Evolutionary conservation across 2,329 filamentous ascomycete genomes (phyloP).

Genomic region (Fusarium paranaense): DNA sequence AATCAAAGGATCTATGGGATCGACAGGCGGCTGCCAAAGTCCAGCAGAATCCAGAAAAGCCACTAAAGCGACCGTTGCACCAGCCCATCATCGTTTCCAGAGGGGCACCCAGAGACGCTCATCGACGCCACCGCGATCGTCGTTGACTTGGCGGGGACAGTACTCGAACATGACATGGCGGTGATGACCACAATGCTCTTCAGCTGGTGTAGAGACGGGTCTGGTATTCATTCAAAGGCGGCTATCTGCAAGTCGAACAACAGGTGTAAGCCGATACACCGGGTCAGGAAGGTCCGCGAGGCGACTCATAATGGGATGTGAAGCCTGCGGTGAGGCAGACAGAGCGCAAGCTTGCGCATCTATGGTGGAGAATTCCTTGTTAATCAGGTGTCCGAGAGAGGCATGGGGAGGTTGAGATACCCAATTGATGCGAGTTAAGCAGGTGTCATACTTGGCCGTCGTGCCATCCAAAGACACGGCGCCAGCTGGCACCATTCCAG

Average conservation of each 20-base stretch:
- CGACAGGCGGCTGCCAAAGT: constrained; percentile 63
- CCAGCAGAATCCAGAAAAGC: constrained; percentile 59
- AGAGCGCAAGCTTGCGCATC: constrained; percentile 22
- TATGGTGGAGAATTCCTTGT: constrained; percentile 33
- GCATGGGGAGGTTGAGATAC: constrained; percentile 43
- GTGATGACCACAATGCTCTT: constrained; percentile 9
- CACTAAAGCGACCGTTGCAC: constrained; percentile 68
- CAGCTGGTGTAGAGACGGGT: constrained; percentile 11
- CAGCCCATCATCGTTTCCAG: constrained; percentile 63
- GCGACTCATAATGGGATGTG: constrained; percentile 24
- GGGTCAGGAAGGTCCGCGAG: constrained; percentile 26
- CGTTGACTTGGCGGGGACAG: constrained; percentile 42
- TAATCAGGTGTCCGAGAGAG: constrained; percentile 32
- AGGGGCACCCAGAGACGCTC: constrained; percentile 41
- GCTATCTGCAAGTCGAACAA: constrained; percentile 8
- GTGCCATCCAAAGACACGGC: constrained; percentile 56
- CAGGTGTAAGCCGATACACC: constrained; percentile 13
- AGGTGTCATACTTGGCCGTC: constrained; percentile 35
- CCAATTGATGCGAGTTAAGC: constrained; percentile 39
- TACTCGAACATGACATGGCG: constrained; percentile 16
- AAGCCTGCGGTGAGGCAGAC: constrained; percentile 37
- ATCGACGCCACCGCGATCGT: constrained; percentile 43
- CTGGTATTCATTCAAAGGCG: constrained; percentile 6
- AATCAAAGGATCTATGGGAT: constrained; percentile 70
- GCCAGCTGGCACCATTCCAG: constrained; percentile 59